Conservation (phyloP, 2,329 filamentous ascomycete genomes). For the Calonectria crousiana region DNA sequence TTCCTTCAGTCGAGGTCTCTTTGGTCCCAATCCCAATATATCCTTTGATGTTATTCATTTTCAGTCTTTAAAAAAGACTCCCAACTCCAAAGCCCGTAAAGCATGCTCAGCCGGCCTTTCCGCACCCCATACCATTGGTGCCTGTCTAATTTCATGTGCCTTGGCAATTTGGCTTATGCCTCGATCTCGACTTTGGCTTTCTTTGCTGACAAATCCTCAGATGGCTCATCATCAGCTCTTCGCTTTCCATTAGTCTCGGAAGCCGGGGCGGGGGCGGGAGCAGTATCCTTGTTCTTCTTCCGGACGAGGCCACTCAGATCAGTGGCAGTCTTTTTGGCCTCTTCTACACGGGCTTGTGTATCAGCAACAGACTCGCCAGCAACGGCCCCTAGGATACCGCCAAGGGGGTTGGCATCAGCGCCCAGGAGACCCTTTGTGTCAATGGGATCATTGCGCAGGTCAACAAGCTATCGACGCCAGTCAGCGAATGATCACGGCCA, state of each 20-base stretch:
- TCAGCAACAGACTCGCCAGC: conserved; percentile 72
- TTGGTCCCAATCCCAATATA: conserved; percentile 12
- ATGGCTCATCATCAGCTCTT: conserved; percentile 48
- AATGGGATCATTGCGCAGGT: conserved; percentile 72
- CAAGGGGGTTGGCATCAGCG: conserved; percentile 58
- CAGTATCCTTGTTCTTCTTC: conserved; percentile 68
- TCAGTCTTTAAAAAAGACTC: conserved; percentile 8
- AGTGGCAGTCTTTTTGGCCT: conserved; percentile 79
- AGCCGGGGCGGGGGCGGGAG: conserved; percentile 37
- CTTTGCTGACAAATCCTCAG: conserved; percentile 48
- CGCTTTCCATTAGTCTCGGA: conserved; percentile 54
- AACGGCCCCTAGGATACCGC: conserved; percentile 73
- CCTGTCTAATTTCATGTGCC: background rate
- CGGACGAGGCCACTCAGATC: conserved; percentile 81
- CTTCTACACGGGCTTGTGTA: conserved; percentile 74
- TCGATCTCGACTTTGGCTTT: conserved; percentile 52
- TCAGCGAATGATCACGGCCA: conserved; percentile 6
- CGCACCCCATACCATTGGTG: background rate
- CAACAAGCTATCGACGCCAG: conserved; percentile 66
- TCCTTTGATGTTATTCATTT: conserved; percentile 3
- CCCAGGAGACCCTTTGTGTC: conserved; percentile 55
- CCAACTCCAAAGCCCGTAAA: conserved; percentile 19
- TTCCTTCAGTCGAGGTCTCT: conserved; percentile 7
- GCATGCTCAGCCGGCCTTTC: background rate
- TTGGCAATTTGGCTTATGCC: background rate